Percentiles rank a stretch among this genome's conserved stretches.
These are phyloP conservation scores for Corniculantispora saksenae DNA, from an alignment of 2,329 filamentous ascomycete genomes.

Conservation along the genomic window DNA sequence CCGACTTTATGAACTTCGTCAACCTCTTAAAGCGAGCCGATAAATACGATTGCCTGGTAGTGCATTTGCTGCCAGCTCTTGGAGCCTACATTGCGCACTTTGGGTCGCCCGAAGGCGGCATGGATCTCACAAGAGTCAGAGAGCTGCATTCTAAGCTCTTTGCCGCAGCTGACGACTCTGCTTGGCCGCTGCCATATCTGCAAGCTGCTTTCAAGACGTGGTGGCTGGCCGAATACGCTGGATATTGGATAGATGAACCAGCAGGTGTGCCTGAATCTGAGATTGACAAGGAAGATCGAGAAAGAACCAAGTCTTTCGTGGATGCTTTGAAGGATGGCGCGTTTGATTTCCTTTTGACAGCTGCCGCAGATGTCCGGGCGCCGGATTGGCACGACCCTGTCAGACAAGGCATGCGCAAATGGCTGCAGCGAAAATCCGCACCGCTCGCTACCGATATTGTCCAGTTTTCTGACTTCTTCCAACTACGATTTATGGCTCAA, in stretches of 20 bases:
- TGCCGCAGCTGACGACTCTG: slow-evolving; percentile 63
- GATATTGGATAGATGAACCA: slow-evolving; percentile 78
- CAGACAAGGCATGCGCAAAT: slow-evolving; percentile 76
- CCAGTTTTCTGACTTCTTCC: slow-evolving; percentile 71
- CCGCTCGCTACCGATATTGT: slow-evolving; percentile 67
- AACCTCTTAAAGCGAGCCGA: slow-evolving; percentile 68
- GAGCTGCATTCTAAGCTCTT: slow-evolving; percentile 70
- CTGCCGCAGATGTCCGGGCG: slow-evolving; percentile 78
- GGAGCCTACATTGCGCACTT: slow-evolving; percentile 76
- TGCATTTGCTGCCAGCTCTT: slow-evolving; percentile 82
- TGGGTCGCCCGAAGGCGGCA: slow-evolving; percentile 73
- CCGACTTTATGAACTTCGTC: slow-evolving; percentile 75
- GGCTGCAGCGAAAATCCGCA: slow-evolving; percentile 79
- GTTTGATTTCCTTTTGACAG: slow-evolving; percentile 85
- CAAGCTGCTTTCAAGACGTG: slow-evolving; percentile 77
- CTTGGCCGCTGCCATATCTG: slow-evolving; percentile 73
- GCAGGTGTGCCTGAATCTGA: slow-evolving; percentile 63
- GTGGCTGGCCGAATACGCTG: slow-evolving; percentile 93
- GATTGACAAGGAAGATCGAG: slow-evolving; percentile 67
- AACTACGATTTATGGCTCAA: slow-evolving; percentile 72
- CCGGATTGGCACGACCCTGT: slow-evolving; percentile 87
- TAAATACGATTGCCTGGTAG: slow-evolving; percentile 70
- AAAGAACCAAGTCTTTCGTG: slow-evolving; percentile 65
- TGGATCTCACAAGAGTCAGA: slow-evolving; percentile 67
- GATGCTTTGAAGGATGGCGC: slow-evolving; percentile 83